Percentiles rank a stretch among this genome's conserved stretches.
Conservation (phyloP, 164 flowering plant species). For the Magnolia sinica region DNA sequence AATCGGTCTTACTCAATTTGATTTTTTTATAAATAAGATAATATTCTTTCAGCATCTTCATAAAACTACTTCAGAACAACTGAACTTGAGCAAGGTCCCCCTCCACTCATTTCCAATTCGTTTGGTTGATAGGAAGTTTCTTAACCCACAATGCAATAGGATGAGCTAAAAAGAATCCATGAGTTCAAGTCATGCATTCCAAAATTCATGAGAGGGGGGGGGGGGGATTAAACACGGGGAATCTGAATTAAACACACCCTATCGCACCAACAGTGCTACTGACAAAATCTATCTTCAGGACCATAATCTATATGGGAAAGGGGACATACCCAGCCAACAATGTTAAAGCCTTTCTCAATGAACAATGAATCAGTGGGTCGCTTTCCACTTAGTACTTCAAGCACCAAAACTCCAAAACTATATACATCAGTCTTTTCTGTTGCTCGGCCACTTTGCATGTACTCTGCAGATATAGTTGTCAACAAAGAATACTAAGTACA, state of each 20-base stretch:
- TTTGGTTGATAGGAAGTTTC: too few relatives aligned
- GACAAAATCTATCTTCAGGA: neutral
- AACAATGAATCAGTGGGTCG: slow-evolving; percentile 97
- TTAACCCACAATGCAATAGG: too few relatives aligned
- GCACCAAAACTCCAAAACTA: slow-evolving; percentile 93
- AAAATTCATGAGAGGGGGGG: neutral
- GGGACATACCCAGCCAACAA: slow-evolving; percentile 93
- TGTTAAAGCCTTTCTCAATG: slow-evolving; percentile 93
- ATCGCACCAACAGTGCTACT: neutral
- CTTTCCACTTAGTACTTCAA: slow-evolving; percentile 87
- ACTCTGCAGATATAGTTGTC: slow-evolving; percentile 51
- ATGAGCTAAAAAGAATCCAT: too few relatives aligned
- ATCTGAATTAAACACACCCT: neutral
- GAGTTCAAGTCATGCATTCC: neutral
- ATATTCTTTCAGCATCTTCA: too few relatives aligned
- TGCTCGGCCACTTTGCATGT: slow-evolving; percentile 97
- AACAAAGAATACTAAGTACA: neutral
- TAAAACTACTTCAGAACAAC: too few relatives aligned
- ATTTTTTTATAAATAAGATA: too few relatives aligned
- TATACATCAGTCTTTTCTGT: slow-evolving; percentile 97
- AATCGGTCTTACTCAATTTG: too few relatives aligned
- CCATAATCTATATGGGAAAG: neutral
- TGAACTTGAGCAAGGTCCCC: too few relatives aligned
- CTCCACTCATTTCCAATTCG: too few relatives aligned
- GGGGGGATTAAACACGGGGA: too few relatives aligned